Evolutionary conservation across 1,284 basidiomycete genomes (phyloP).

Genomic region (Pascua guehoae): DNA sequence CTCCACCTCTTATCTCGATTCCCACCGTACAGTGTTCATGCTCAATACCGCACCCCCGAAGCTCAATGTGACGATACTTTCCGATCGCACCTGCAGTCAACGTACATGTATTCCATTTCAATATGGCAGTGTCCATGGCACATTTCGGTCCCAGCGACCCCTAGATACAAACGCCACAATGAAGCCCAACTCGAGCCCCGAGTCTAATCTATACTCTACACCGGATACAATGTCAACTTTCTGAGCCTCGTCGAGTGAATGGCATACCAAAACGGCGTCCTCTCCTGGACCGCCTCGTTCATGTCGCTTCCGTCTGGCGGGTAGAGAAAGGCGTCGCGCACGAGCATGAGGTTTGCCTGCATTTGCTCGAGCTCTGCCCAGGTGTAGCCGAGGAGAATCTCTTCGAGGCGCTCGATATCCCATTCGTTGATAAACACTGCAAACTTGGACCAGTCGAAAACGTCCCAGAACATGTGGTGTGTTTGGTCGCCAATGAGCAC

Average conservation of each 20-base stretch:
- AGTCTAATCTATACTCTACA: not conserved
- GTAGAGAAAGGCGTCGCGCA: constrained; percentile 48
- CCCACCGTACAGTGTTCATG: too few relatives aligned
- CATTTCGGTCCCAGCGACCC: too few relatives aligned
- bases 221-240: constrained; percentile 1
- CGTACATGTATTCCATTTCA: too few relatives aligned
- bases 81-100: too few relatives aligned
- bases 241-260: constrained; percentile 36
- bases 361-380: constrained; percentile 30
- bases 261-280: constrained; percentile 39
- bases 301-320: constrained; percentile 25
- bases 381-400: constrained; percentile 36
- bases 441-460: constrained; percentile 47
- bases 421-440: constrained; percentile 38
- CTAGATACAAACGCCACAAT: too few relatives aligned
- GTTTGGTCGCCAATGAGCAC: constrained; percentile 42
- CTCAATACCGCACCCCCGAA: too few relatives aligned
- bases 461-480: constrained; percentile 44
- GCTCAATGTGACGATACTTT: too few relatives aligned
- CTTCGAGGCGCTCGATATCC: constrained; percentile 39
- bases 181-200: too few relatives aligned
- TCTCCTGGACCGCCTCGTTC: constrained; percentile 15
- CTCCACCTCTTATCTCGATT: too few relatives aligned
- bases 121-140: too few relatives aligned
- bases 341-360: constrained; percentile 45